Evolutionary conservation across 1,284 basidiomycete genomes (phyloP), one percentile per base, ranked within the genome.

Genomic region (Puccinia novopanici): DNA sequence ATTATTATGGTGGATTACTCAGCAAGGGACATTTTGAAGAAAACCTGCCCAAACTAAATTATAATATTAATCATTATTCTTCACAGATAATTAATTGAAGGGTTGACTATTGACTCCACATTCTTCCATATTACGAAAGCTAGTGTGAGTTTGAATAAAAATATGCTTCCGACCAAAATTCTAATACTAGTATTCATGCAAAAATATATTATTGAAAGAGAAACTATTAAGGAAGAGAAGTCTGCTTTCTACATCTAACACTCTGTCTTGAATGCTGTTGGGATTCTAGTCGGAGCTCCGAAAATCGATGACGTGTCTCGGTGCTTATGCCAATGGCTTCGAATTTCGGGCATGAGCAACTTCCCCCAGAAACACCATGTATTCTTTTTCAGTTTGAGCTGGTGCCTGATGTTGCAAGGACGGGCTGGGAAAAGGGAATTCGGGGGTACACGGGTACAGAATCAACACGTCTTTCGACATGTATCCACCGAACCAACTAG

Each of bases 401-500:
- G 61, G 45, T 65, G 59, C n/a, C 3, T 52, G 61, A 40, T 76
- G 59, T 52, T 67, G 45, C 30, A 76, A 67, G 27, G 42, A 40
- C 30, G 17, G 74, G 54, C 74, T 76, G 10, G 74, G 59, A 27
- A 76, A 76, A 0, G 74, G 74, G 10, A 76, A 67, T 76, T 76
- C 59, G 22, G 74, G 74, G n/a, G 74, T 76, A 40, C 74, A 76
- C 15, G 74, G 59, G 30, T 76, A 67, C 9, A 76, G 59, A 42
- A 57, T 48, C 42, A 76, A 45, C 17, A 76, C 59, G 59, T 65
- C 74, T n/a, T 67, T 67, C 3, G 61, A 65, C 48, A 76, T 50
- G 63, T 37, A 76, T 37, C 42, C 74, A 34, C 74, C 74, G 37
- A 65, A 76, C 74, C 74, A 76, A 55, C 61, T 76, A 22, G 74